Evolutionary conservation across 2,329 filamentous ascomycete species (phyloP).

Genomic region (Sarocladium brachiariae): DNA sequence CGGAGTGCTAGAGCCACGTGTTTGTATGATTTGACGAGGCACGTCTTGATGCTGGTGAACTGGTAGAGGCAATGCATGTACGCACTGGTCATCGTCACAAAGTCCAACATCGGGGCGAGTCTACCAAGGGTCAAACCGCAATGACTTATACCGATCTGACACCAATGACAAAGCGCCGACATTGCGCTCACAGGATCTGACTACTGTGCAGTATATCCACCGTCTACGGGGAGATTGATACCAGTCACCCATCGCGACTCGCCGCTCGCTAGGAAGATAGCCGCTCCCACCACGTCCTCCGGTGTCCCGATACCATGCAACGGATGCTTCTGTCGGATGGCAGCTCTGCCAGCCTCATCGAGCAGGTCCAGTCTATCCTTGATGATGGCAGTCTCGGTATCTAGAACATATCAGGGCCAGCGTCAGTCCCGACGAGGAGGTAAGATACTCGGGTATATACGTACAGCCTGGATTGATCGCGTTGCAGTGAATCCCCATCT

Average conservation of each 20-base stretch:
- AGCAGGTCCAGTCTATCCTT: slow-evolving; percentile 16
- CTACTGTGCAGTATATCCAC: slow-evolving; percentile 29
- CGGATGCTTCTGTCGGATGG: slow-evolving; percentile 17
- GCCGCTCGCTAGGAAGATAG: slow-evolving; percentile 30
- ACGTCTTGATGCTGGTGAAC: no score
- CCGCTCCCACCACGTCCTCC: slow-evolving; percentile 23
- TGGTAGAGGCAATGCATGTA: no score
- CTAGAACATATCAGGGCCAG: slow-evolving; percentile 11
- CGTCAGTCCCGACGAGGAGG: no score
- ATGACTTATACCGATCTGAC: no score
- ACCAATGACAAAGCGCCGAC: no score
- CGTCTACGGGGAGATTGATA: slow-evolving; percentile 30
- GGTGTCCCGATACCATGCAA: slow-evolving; percentile 22
- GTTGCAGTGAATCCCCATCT: slow-evolving; percentile 42
- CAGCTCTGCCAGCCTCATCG: slow-evolving; percentile 10
- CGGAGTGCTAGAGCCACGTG: no score
- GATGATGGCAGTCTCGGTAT: slow-evolving; percentile 21
- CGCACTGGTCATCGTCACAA: no score
- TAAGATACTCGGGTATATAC: slow-evolving; percentile 15
- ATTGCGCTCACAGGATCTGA: no score
- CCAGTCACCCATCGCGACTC: slow-evolving; percentile 37
- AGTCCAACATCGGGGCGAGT: no score
- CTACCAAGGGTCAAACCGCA: no score
- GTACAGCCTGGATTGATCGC: slow-evolving; percentile 44
- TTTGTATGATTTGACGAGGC: no score